Evolutionary conservation across 768 basidiomycete genomes (phyloP), one percentile per base, ranked within the genome.

Genomic region (Cystofilobasidium bisporidii): DNA sequence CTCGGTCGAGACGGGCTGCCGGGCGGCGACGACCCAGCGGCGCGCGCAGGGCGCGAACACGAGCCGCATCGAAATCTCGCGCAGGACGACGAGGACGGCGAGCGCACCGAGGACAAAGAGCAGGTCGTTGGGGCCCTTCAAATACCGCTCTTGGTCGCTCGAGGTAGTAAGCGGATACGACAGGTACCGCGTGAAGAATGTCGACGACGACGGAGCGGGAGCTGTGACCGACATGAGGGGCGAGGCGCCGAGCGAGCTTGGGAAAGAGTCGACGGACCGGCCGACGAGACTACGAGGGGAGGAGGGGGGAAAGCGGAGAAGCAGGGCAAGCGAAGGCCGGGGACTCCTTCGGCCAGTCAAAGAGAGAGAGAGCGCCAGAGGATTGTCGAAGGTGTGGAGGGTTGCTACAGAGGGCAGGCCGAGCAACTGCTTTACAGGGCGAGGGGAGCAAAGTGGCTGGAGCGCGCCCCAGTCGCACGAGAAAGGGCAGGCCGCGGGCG

Each of bases 71-170:
- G 85, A 76, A 38, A 83, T 78, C 79, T 94, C 93, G 70, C 96
- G 85, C 32, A 91, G 76, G 62, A 91, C 72, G n/a, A 90, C 90
- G 84, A 96, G 91, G 71, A 86, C 79, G 18, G 87, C 83, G 66
- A 96, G 89, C 77, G 84, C 87, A n/a, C 86, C 83, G 64, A 91
- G 77, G 66, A 92, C 81, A 73, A 94, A 75, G 74, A 85, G 91
- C n/a, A 82, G 77, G 76, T 99, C 96, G 68, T 70, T 70, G 1
- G 79, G 78, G n/a, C 91, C 91, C 28, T 83, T 85, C 60, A 74
- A 80, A 75, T 89, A 93, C 76, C 90, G 58, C 28, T 11, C 9
- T 15, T 5, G 1, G 30, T 30, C 53, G 22, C 22, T 4, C 20
- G 28, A 11, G n/a, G 14, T 8, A 5, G 14, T 4, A 17, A 32